These are phyloP conservation scores for Rhodotorula mucilaginosa DNA, from an alignment of 1,284 basidiomycete genomes.

Conservation along the genomic window DNA sequence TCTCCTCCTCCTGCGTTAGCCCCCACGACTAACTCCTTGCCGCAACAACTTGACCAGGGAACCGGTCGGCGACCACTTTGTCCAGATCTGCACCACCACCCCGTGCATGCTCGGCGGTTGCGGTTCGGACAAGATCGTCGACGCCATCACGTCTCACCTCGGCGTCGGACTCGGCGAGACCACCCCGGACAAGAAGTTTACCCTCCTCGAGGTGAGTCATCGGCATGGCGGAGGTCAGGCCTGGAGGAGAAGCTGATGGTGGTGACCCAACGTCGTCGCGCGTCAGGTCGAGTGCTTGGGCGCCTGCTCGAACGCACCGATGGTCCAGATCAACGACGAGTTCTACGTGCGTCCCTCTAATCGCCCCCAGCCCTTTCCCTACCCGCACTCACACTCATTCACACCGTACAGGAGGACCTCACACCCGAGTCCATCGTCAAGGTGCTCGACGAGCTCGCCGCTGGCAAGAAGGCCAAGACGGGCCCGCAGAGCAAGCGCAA, in stretches of 20 bases:
- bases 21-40: neutral
- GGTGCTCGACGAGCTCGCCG: conserved; percentile 78
- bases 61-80: conserved; percentile 90
- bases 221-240: neutral
- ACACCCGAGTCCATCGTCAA: conserved; percentile 87
- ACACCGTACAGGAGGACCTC: conserved; percentile 75
- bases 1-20: neutral
- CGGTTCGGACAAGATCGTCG: conserved; percentile 77
- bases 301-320: conserved; percentile 98
- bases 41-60: conserved; percentile 57
- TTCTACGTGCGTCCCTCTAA: conserved; percentile 71
- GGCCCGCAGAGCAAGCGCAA: conserved; percentile 85
- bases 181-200: conserved; percentile 93
- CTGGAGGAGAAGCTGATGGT: no score
- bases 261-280: neutral
- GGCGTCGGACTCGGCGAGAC: conserved; percentile 85
- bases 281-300: conserved; percentile 87
- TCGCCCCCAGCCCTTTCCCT: neutral
- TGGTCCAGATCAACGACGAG: conserved; percentile 94
- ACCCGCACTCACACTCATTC: neutral
- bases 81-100: conserved; percentile 98
- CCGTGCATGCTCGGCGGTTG: conserved; percentile 93
- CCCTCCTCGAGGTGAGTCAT: conserved; percentile 68
- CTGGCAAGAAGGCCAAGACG: conserved; percentile 81
- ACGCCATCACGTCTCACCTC: conserved; percentile 79